These are phyloP conservation scores for Podosphaera aphanis DNA, from an alignment of 2,329 filamentous ascomycete genomes.

Conservation along the genomic window DNA sequence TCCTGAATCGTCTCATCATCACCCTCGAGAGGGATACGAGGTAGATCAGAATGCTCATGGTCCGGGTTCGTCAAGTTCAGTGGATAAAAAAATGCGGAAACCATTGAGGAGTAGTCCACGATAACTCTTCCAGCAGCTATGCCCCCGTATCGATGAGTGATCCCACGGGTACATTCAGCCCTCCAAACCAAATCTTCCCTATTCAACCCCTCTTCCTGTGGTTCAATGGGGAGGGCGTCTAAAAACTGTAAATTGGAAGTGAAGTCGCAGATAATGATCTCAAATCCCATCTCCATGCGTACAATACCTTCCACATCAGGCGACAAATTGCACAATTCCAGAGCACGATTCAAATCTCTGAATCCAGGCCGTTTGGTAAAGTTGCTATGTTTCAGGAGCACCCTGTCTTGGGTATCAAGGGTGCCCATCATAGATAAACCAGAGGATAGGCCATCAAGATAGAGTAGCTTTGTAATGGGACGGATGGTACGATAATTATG, in stretches of 20 bases:
- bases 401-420: constrained; percentile 39
- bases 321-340: constrained; percentile 25
- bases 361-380: not conserved
- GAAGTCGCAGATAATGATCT: constrained; percentile 47
- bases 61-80: constrained; percentile 13
- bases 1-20: constrained; percentile 12
- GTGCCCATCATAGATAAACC: constrained; percentile 42
- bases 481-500: constrained; percentile 40
- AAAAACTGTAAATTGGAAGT: constrained; percentile 12
- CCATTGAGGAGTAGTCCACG: constrained; percentile 14
- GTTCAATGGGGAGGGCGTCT: constrained; percentile 5
- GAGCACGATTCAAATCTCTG: not conserved
- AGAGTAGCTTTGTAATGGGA: constrained; percentile 34
- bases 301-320: constrained; percentile 35
- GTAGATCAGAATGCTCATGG: constrained; percentile 5
- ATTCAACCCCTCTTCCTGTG: not conserved
- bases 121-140: constrained; percentile 18
- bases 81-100: constrained; percentile 13
- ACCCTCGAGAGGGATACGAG: constrained; percentile 7
- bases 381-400: constrained; percentile 20
- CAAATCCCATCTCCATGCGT: no score
- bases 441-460: constrained; percentile 47
- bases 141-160: constrained; percentile 21
- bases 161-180: constrained; percentile 19
- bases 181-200: not conserved